Evolutionary conservation across 768 basidiomycete species (phyloP).

Genomic region (Mycena latifolia): DNA sequence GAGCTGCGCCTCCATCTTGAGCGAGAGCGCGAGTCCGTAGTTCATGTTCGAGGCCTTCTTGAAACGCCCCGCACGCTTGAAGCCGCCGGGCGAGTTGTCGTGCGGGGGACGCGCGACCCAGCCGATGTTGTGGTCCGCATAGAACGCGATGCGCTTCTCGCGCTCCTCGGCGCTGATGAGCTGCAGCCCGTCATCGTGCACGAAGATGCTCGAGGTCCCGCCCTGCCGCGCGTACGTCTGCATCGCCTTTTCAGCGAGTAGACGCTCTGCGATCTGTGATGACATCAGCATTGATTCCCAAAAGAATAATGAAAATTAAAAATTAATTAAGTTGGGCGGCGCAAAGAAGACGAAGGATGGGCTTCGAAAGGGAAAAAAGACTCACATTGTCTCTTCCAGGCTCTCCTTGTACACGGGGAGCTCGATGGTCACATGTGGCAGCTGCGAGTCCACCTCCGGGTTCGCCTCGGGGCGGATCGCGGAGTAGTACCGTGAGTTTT

Average conservation of each 20-base stretch:
- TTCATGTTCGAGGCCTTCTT: constrained; percentile 96
- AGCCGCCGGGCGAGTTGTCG: constrained; percentile 70
- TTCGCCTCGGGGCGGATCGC: constrained; percentile 73
- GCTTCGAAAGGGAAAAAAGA: constrained; percentile 21
- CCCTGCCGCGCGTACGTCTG: constrained; percentile 94
- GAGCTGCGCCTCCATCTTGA: constrained; percentile 70
- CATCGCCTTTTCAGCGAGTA: constrained; percentile 87
- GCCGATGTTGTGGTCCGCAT: constrained; percentile 81
- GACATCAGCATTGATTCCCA: constrained; percentile 1
- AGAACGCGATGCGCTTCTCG: constrained; percentile 77
- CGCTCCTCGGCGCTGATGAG: constrained; percentile 71
- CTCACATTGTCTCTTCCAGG: constrained; percentile 85
- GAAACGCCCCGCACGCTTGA: constrained; percentile 88
- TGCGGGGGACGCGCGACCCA: constrained; percentile 89
- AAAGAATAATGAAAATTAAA: constrained; percentile 22
- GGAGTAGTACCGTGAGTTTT: constrained; percentile 89
- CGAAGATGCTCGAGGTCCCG: constrained; percentile 81
- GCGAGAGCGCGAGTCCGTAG: constrained; percentile 75
- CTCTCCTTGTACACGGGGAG: constrained; percentile 93
- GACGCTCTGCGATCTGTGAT: constrained; percentile 75
- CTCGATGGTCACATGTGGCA: constrained; percentile 85
- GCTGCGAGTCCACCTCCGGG: constrained; percentile 68
- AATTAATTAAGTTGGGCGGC: constrained; percentile 8
- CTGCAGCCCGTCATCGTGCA: constrained; percentile 90
- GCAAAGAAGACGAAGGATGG: neutral